Evolutionary conservation across 2,329 filamentous ascomycete genomes (phyloP).

Genomic region (Penicillium paneum): DNA sequence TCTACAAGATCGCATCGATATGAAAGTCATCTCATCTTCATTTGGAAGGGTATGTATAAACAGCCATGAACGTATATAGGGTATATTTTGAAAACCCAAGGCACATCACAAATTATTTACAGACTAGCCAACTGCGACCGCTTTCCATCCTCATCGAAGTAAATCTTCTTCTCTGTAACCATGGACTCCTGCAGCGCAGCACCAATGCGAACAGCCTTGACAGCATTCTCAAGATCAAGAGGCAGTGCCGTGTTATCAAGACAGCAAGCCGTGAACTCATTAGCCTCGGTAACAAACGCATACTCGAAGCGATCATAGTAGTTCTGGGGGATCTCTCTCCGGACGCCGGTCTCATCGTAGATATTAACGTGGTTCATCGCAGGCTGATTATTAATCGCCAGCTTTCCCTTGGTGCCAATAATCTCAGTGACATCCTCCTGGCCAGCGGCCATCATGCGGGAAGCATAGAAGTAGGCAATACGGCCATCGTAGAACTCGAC

Average conservation of each 20-base stretch:
- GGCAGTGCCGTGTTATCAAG: slow-evolving; percentile 56
- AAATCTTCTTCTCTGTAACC: slow-evolving; percentile 55
- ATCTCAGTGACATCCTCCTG: slow-evolving; percentile 67
- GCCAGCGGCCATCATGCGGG: slow-evolving; percentile 65
- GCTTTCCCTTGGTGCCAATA: slow-evolving; percentile 64
- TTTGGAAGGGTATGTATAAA: background rate
- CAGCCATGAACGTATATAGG: background rate
- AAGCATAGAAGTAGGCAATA: slow-evolving; percentile 63
- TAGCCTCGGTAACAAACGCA: slow-evolving; percentile 63
- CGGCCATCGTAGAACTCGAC: slow-evolving; percentile 64
- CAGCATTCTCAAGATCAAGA: slow-evolving; percentile 56
- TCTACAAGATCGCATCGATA: background rate
- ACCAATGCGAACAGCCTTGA: slow-evolving; percentile 58
- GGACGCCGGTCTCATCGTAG: slow-evolving; percentile 53
- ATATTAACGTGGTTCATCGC: slow-evolving; percentile 55
- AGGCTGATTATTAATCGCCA: slow-evolving; percentile 61
- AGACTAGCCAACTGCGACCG: slow-evolving; percentile 43
- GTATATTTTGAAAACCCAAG: background rate
- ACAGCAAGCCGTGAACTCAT: slow-evolving; percentile 60
- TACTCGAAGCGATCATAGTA: slow-evolving; percentile 65
- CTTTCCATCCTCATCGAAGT: slow-evolving; percentile 56
- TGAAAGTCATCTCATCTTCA: background rate
- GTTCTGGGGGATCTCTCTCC: slow-evolving; percentile 58
- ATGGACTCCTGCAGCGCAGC: slow-evolving; percentile 58
- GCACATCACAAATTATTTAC: slow-evolving; percentile 22